Base-by-base conservation (phyloP, 2,329 filamentous ascomycete species). In the Colletotrichum ledebouriae region DNA sequence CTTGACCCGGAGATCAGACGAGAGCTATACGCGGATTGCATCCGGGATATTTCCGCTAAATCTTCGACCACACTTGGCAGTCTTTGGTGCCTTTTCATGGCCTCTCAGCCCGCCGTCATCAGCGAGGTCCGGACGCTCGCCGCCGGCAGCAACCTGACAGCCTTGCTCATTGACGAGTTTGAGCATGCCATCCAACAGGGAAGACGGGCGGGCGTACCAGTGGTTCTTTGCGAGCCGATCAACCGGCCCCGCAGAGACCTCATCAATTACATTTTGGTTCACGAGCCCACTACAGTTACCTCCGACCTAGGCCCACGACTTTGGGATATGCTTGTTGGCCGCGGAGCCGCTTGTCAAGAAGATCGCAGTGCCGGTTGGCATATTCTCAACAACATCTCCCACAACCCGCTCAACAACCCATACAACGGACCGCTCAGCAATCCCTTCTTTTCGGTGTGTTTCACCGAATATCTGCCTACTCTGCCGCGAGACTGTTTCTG, bases 251-350 rank as follows among this genome's bases (percentile, higher is more conserved):
- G 83, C 65, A 87, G 84, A 71, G 89, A 86, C 60, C 85, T 89
- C 50, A 85, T 89, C 59, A 80, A 78, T 61, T 81, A 79, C 49
- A 83, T 94, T 42, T 86, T 95, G 39, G 79, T 81, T 39, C 81
- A 88, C 59, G 86, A 88, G n/a, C 85, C 91, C 1, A 80, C 84
- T 9, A 86, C 87, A 0, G 86, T 97, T 53, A 85, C 87, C 0
- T 74, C 82, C 3, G 86, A 90, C 1, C 82, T 92, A 4, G 89
- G 90, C 15, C 81, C 83, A 47, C 83, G 82, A 12, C 83, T 97
- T 2, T 97, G 93, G 93, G 83, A 90, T 64, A 82, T 90, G 44
- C 83, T 96, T 29, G 88, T 97, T 55, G 92, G 93, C 12, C 82
- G 85, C 4, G 79, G 84, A 44, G 88, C 89, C 3, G 79, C 89